A percentile compares a stretch with the other conserved stretches of the same genome.
Evolutionary conservation across 1,284 basidiomycete genomes (phyloP).

Genomic region (Cerrena zonata): DNA sequence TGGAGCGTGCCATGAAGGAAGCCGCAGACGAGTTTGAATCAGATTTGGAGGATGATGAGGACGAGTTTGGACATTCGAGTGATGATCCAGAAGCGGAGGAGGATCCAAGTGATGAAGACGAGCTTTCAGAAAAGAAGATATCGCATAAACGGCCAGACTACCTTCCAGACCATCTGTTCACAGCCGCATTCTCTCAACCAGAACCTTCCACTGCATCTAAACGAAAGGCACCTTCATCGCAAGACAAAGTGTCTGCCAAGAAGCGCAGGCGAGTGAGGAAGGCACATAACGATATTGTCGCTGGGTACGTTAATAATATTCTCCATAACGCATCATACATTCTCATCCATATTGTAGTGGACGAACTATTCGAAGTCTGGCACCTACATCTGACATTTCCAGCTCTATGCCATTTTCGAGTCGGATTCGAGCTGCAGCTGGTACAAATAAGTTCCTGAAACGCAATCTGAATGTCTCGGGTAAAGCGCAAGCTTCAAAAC

Average conservation of each 20-base stretch:
- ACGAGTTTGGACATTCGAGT: neutral
- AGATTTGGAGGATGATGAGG: slow-evolving; percentile 15
- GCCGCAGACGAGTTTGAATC: slow-evolving; percentile 22
- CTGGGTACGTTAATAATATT: slow-evolving; percentile 23
- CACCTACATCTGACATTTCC: slow-evolving; percentile 12
- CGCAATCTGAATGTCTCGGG: slow-evolving; percentile 26
- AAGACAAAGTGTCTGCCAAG: slow-evolving; percentile 9
- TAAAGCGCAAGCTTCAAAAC: slow-evolving; percentile 13
- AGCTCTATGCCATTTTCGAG: slow-evolving; percentile 9
- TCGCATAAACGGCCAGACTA: slow-evolving; percentile 19
- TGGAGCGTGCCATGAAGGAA: slow-evolving; percentile 31
- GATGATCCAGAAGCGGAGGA: slow-evolving; percentile 39
- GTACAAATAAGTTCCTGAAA: slow-evolving; percentile 24
- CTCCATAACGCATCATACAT: neutral
- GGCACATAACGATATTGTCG: slow-evolving; percentile 24
- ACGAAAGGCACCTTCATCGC: slow-evolving; percentile 4
- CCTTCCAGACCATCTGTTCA: slow-evolving; percentile 34
- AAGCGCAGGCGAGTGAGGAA: slow-evolving; percentile 23
- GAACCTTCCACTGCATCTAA: slow-evolving; percentile 14
- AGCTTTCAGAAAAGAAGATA: neutral
- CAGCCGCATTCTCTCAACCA: slow-evolving; percentile 23
- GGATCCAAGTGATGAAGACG: slow-evolving; percentile 22
- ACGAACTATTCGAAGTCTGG: slow-evolving; percentile 28
- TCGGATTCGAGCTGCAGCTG: slow-evolving; percentile 19
- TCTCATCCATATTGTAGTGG: slow-evolving; percentile 20